Evolutionary conservation across 2,329 filamentous ascomycete species (phyloP).

Genomic region (Nothophoma quercina): DNA sequence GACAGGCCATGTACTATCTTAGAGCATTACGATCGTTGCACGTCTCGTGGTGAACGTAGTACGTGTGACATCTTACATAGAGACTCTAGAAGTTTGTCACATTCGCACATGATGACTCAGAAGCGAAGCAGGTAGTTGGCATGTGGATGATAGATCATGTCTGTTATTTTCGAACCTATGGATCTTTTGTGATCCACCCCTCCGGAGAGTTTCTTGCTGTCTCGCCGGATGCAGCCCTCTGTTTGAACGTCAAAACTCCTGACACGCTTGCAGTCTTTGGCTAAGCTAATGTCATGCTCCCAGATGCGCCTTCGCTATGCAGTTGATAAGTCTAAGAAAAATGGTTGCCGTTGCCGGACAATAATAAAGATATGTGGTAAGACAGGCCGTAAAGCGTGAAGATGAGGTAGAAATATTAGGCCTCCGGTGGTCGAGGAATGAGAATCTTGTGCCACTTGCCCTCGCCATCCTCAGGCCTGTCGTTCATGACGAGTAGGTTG

Average conservation of each 20-base stretch:
- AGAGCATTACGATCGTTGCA: neutral
- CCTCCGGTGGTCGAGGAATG: constrained; percentile 30
- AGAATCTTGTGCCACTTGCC: constrained; percentile 45
- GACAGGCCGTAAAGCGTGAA: constrained; percentile 18
- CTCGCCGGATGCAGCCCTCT: neutral
- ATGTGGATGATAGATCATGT: neutral
- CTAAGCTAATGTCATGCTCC: constrained; percentile 16
- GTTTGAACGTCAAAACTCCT: constrained; percentile 7
- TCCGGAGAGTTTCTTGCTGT: neutral
- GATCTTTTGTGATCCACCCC: neutral
- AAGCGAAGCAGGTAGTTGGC: neutral
- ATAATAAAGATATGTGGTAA: constrained; percentile 4
- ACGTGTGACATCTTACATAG: neutral
- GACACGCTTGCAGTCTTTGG: constrained; percentile 6
- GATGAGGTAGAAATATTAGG: constrained; percentile 17
- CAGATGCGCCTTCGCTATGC: constrained; percentile 36
- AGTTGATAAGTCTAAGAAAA: constrained; percentile 10
- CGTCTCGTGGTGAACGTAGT: neutral
- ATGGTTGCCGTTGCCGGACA: neutral
- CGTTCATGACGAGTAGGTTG: constrained; percentile 60
- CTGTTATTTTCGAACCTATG: neutral
- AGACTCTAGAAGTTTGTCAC: neutral
- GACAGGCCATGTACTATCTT: neutral
- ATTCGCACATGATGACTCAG: neutral
- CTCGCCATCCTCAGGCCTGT: constrained; percentile 40